A percentile compares a stretch with the other conserved stretches of the same genome.
Conservation (phyloP, 2,329 filamentous ascomycete genomes). For the Aspergillus quadrilineatus region DNA sequence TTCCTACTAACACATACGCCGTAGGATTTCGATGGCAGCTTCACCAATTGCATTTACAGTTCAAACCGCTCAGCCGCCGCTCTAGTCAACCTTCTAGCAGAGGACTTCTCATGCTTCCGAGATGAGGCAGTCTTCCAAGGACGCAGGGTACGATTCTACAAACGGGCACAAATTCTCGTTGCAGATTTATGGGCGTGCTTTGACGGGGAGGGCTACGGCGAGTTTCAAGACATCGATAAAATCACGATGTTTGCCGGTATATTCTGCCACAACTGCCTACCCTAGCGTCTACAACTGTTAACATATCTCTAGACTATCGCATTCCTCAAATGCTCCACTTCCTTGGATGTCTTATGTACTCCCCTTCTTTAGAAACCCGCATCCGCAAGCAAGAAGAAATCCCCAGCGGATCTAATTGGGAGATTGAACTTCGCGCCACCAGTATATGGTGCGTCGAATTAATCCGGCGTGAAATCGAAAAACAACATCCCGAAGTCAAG, state of each 20-base stretch:
- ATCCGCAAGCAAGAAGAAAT: slow-evolving; percentile 67
- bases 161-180: slow-evolving; percentile 92
- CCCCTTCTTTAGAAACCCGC: slow-evolving; percentile 70
- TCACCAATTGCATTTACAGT: slow-evolving; percentile 69
- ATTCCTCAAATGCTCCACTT: slow-evolving; percentile 89
- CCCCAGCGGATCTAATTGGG: slow-evolving; percentile 71
- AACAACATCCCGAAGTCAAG: slow-evolving; percentile 66
- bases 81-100: slow-evolving; percentile 80
- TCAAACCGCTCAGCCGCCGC: slow-evolving; percentile 77
- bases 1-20: slow-evolving; percentile 7
- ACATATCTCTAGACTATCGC: slow-evolving; percentile 68
- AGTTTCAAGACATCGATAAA: slow-evolving; percentile 86
- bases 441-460: slow-evolving; percentile 97
- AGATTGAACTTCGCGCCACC: slow-evolving; percentile 85
- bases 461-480: slow-evolving; percentile 75
- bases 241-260: slow-evolving; percentile 91
- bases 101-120: slow-evolving; percentile 79
- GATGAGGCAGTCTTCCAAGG: slow-evolving; percentile 77
- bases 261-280: not conserved
- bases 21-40: slow-evolving; percentile 72
- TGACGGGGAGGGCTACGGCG: slow-evolving; percentile 73
- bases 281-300: not conserved
- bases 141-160: slow-evolving; percentile 76
- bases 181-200: slow-evolving; percentile 98
- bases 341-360: slow-evolving; percentile 79